phyloP scores from a whole-genome alignment of 2,329 filamentous ascomycete genomes.

The Colletotrichum destructivum region DNA sequence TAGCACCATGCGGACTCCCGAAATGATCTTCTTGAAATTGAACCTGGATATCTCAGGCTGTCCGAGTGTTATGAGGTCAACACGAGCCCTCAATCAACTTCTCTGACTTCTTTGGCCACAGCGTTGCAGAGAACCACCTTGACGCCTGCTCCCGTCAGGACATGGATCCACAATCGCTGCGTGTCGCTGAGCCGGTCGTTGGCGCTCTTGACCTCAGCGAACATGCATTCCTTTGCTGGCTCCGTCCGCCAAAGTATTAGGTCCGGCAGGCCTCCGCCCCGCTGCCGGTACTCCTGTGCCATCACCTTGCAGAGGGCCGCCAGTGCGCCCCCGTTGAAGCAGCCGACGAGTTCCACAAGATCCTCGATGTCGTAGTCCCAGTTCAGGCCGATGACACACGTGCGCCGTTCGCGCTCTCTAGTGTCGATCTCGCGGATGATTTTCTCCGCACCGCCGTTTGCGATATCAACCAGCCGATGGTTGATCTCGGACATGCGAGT shows the following conservation, averaged over 20 bases:
- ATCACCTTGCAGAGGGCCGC: slow-evolving; percentile 92
- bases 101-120: slow-evolving; percentile 66
- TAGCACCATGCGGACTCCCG: slow-evolving; percentile 24
- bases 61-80: background rate
- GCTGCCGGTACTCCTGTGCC: slow-evolving; percentile 92
- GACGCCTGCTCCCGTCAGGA: slow-evolving; percentile 87
- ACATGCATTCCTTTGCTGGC: slow-evolving; percentile 73
- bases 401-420: slow-evolving; percentile 77
- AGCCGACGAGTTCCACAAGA: slow-evolving; percentile 81
- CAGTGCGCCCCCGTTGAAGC: slow-evolving; percentile 85
- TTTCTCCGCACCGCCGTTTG: slow-evolving; percentile 80
- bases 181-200: slow-evolving; percentile 97
- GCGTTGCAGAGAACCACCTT: slow-evolving; percentile 85
- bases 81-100: slow-evolving; percentile 53
- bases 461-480: slow-evolving; percentile 86
- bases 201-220: slow-evolving; percentile 84
- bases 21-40: background rate
- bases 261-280: slow-evolving; percentile 92
- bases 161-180: slow-evolving; percentile 96
- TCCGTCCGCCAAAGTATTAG: slow-evolving; percentile 84
- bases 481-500: slow-evolving; percentile 92
- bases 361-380: slow-evolving; percentile 90
- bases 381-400: slow-evolving; percentile 91
- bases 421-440: slow-evolving; percentile 80
- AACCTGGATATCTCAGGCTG: background rate